These are phyloP conservation scores for Cytospora schulzeri DNA, from an alignment of 2,329 filamentous ascomycete species.

Conservation along the genomic window DNA sequence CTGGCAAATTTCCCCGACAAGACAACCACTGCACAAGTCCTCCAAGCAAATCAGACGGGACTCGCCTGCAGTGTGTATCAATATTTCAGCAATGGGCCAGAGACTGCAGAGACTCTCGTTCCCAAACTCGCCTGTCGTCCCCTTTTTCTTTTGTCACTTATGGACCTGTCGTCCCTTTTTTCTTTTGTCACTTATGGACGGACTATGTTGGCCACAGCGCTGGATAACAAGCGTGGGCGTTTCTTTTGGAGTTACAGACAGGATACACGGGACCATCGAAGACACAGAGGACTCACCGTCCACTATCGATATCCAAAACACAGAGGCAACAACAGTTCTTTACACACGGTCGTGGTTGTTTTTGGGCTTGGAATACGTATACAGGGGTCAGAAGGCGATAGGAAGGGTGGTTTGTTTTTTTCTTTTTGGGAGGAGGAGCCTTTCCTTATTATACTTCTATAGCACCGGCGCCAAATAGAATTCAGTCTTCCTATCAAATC, in stretches of 20 bases:
- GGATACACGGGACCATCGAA: not conserved
- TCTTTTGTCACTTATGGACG: not conserved
- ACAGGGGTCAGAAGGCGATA: too few species aligned
- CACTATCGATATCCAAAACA: not conserved
- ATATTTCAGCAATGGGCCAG: not conserved
- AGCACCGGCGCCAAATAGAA: not conserved
- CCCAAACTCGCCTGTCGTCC: not conserved
- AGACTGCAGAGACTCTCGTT: not conserved
- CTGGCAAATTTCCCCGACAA: not conserved
- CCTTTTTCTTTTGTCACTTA: not conserved
- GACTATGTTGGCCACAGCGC: not conserved
- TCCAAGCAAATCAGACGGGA: not conserved
- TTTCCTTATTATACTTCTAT: not conserved
- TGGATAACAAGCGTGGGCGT: not conserved
- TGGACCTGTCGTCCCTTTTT: too few species aligned
- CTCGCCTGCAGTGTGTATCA: not conserved
- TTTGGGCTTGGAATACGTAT: too few species aligned
- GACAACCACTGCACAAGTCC: not conserved
- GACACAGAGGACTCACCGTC: not conserved
- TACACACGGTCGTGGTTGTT: not conserved
- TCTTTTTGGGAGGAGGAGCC: too few species aligned
- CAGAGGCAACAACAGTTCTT: not conserved
- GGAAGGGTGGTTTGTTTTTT: too few species aligned
- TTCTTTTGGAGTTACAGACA: not conserved
- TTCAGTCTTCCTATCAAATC: not conserved